Evolutionary conservation across 2,329 filamentous ascomycete genomes (phyloP), one percentile per base, ranked within the genome.

Genomic region (Exophiala dermatitidis): DNA sequence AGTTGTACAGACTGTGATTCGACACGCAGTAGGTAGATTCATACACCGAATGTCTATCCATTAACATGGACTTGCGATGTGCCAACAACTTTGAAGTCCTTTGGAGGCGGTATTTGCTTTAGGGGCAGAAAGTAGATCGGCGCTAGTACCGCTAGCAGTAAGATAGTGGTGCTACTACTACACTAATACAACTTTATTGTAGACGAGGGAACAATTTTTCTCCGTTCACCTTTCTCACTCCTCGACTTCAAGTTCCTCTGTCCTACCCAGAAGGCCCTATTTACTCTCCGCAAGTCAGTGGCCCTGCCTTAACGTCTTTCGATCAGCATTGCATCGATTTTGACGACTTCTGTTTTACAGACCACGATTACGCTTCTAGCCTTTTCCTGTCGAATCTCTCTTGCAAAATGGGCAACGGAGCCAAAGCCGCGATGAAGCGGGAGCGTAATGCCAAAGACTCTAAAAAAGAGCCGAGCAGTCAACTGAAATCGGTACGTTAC

Each of bases 361-460:
- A 42, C 38, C 9, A 10, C 10, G 6, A 8, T 42, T 12, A 19
- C 37, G 8, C 12, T 4, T 26, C 38, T 19, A 46, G 38, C n/a
- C 29, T 8, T 10, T 40, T 36, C 34, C 38, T 30, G n/a, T 3
- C 10, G 29, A 32, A 37, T 41, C 10, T 7, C 36, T 19, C 19
- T 19, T 19, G 19, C 45, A 58, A 33, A 7, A 58, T 60, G 58
- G 58, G 58, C 30, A 60, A 60, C 56, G 82, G 82, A 73, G 80
- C 79, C 69, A 84, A 82, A 71, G 81, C 82, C 68, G 75, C 78
- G 68, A 80, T 84, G 72, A 86, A 86, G 80, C 84, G 85, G 61
- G 85, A 86, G 70, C 83, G 84, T 71, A 83, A 83, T 68, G 74
- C 75, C 60, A 85, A 86, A 71, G 79, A 85, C 59, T 68, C 68